Evolutionary conservation across 75 land plant species (phyloP), one percentile per base, ranked within the genome.

Genomic region (Picea sitchensis): DNA sequence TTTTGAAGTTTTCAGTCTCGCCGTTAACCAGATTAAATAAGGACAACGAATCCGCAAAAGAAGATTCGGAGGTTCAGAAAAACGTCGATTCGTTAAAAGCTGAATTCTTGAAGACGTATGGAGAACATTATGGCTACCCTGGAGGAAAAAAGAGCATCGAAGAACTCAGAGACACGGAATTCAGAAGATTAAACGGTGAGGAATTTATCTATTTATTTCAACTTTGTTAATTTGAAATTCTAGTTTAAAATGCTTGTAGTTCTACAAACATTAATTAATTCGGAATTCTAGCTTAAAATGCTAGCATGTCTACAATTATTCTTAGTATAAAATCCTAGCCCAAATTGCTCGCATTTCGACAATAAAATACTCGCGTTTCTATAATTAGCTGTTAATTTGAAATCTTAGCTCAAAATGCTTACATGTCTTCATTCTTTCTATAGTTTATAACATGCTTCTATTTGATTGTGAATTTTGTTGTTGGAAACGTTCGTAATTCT

Each of bases 101-200:
- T 14, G 87, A 80, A 65, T 96, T 96, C 76, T 58, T 92, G 78
- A 80, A 69, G 60, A 79, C 82, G 58, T 96, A 86, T 77, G 92
- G 93, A 17, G 78, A 82, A 0, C 78, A 86, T 62, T 96, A 96
- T 61, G 99, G 98, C 0, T 96, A 96, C 67, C 90, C 95, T 2
- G 79, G 86, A 30, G 89, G 83, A n/a, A 84, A 91, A 8, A 81
- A 73, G 34, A 80, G 74, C 79, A 87, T 96, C 62, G 95, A 96
- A 68, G 78, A 92, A 65, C 85, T 96, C 23, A 86, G 99, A 34
- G 83, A 84, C 58, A 62, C 92, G 17, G 98, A 96, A 75, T 96
- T 96, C 81, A 83, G 82, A 65, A 61, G 97, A 69, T 78, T 96
- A 72, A 65, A 91, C 23, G 95, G 98, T 95, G 59, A 34, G 81